Percentiles rank a stretch among this genome's conserved stretches.
Evolutionary conservation across 306 rosid species (phyloP).

Genomic region (Vigna hirtella): DNA sequence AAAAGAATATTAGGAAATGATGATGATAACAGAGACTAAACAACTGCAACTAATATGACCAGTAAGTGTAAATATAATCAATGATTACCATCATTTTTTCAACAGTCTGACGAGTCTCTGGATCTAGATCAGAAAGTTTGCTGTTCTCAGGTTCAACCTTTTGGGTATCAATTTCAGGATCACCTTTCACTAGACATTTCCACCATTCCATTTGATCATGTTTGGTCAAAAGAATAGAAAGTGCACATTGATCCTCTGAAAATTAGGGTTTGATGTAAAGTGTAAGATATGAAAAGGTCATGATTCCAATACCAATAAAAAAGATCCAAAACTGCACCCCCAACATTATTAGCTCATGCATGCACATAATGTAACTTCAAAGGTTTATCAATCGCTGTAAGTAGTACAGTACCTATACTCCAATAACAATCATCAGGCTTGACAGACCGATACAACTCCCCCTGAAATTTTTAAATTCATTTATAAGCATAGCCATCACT

Average conservation of each 20-base stretch:
- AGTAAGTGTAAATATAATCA: background rate
- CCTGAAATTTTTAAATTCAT: constrained; percentile 53
- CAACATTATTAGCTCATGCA: constrained; percentile 8
- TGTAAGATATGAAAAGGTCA: constrained; percentile 23
- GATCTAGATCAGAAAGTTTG: constrained; percentile 86
- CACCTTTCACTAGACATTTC: constrained; percentile 90
- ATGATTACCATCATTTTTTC: constrained; percentile 93
- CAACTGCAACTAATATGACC: constrained; percentile 5
- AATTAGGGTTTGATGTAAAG: constrained; percentile 15
- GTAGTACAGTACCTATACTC: constrained; percentile 74
- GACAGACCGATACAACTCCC: constrained; percentile 62
- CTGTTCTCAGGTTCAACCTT: constrained; percentile 93
- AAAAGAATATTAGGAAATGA: background rate
- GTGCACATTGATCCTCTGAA: constrained; percentile 85
- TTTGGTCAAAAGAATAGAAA: constrained; percentile 92
- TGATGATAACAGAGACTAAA: background rate
- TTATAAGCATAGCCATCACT: constrained; percentile 17
- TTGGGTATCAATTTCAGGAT: constrained; percentile 88
- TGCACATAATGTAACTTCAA: constrained; percentile 3
- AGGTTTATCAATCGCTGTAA: constrained; percentile 10
- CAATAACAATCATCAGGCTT: constrained; percentile 89
- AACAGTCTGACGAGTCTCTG: constrained; percentile 86
- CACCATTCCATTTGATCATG: constrained; percentile 99
- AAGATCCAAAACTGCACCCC: background rate
- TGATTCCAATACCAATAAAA: background rate